Evolutionary conservation across 768 basidiomycete genomes (phyloP), one percentile per base, ranked within the genome.

Genomic region (Pholiota conissans): DNA sequence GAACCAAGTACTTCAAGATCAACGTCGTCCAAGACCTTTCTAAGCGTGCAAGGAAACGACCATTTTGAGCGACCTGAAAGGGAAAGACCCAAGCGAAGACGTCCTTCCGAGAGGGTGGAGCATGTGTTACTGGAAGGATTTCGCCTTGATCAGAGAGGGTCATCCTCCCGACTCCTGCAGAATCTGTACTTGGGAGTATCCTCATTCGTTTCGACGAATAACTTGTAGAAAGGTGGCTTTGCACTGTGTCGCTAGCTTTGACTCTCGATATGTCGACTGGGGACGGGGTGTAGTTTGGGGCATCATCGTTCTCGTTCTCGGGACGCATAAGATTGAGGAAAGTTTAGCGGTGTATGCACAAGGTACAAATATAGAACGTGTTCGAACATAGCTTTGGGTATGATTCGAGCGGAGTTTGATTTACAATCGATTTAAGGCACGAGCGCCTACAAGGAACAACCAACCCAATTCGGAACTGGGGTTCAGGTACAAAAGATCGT

Each of bases 161-260:
- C 37, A 34, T 18, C 2, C 6, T 0, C 22, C 20, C 42, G 28
- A 6, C 51, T 18, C 2, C 6, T 0, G 34, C 20, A 28, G 28
- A 6, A 20, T 54, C 40, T 18, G 45, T 10, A 29, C 13, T 30
- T 20, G 40, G 26, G 30, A 28, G 61, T 7, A 70, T 58, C 47
- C 77, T 68, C 26, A 74, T 62, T 47, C 80, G 80, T 55, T 80
- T 76, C 30, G 75, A 69, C 14, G 78, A 74, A 20, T 76, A 76
- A 10, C 73, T 67, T 18, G 68, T 69, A 14, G 79, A 82, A 30
- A 80, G 69, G 63, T 79, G 75, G 49, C 75, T 78, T 54, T 80
- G 79, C 57, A 80, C 73, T 58, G 76, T 79, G 46, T 76, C 74
- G 27, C 73, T 76, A 24, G 67, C 70, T 56, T 64, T 61, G 32